Evolutionary conservation across 2,329 filamentous ascomycete species (phyloP), one percentile per base, ranked within the genome.

Genomic region (Colletotrichum destructivum): DNA sequence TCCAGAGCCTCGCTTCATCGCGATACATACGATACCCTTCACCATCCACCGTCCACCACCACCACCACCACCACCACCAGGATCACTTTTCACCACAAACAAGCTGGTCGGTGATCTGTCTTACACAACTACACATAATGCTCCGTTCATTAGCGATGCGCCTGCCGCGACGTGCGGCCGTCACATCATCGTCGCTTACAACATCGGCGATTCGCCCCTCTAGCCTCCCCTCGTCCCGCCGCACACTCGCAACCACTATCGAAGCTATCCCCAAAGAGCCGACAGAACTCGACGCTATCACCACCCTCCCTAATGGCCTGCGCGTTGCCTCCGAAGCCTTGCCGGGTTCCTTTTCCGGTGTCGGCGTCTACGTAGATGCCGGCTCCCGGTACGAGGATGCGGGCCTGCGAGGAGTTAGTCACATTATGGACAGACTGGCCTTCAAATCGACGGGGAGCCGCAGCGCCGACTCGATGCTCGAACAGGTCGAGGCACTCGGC

Each of bases 361-460:
- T 99, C 18, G 96, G 96, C 55, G 94, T 98, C 74, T 99, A 98
- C 84, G 90, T 99, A 79, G 95, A 98, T 81, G 95, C 94, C 40
- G 96, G 96, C 18, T 98, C 96, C 66, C 91, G 96, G 75, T 98
- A 96, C 85, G 96, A 99, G 83, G 96, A 93, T 80, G 89, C 91
- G 52, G 91, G 91, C 59, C 86, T 99, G 66, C 92, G 94, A 71
- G 96, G 96, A 55, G 94, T 97, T 38, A 98, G 95, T 81, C 96
- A 99, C 82, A 97, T 99, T 76, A 93, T 98, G 88, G 96, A 99
- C 82, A 90, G 96, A 6, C 84, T 99, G 49, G 96, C 96, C 42
- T 99, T 98, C 88, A 98, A 98, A 81, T 92, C 91, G 6, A 98
- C 96, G 0, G 88, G 88, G 44, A 85, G 86, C 46, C 91, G 91